Evolutionary conservation across 2,329 filamentous ascomycete genomes (phyloP), one percentile per base, ranked within the genome.

Genomic region (Dactylella cylindrospora): DNA sequence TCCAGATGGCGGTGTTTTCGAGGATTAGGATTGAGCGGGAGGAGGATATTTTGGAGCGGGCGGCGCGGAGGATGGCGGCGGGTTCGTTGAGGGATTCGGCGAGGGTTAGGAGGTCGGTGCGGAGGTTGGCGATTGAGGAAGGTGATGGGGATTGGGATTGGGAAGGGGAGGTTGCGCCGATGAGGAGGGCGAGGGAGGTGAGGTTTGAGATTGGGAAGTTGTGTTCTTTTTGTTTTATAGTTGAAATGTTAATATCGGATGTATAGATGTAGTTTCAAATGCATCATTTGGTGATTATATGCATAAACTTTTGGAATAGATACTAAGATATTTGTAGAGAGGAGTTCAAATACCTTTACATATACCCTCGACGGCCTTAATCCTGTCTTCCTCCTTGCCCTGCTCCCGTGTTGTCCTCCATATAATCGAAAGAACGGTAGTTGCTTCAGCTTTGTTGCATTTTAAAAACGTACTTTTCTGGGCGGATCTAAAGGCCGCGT

Each of bases 401-500:
- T 19, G 33, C 7, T 36, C 22, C 12, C 33, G 57, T 8, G 49
- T 54, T 54, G 49, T 35, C 15, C 36, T 17, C 57, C 57, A 62
- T 39, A 62, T 40, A 9, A 22, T 44, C 9, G 35, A 12, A 12
- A 62, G 57, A 1, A 54, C 57, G 4, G 23, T 26, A 5, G 49
- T 62, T 19, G 57, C 49, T 31, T 62, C 40, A 12, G 26, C 43
- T 17, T 41, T 62, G 57, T 62, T 62, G 57, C 57, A 62, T 54
- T 54, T 54, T 54, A 62, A 23, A 35, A 49, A 62, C 6, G 49
- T 49, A 20, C 28, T 41, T 33, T 53, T 54, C 20, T 26, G 36
- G 10, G 57, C 57, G 5, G 57, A 62, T 20, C 38, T 36, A 38
- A 62, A 62, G 1, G 50, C 25, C 5, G 49, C 28, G 2, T 50